A percentile compares a stretch with the other conserved stretches of the same genome.
These are phyloP conservation scores for Alternaria ethzedia DNA, from an alignment of 2,329 filamentous ascomycete genomes.

Conservation along the genomic window DNA sequence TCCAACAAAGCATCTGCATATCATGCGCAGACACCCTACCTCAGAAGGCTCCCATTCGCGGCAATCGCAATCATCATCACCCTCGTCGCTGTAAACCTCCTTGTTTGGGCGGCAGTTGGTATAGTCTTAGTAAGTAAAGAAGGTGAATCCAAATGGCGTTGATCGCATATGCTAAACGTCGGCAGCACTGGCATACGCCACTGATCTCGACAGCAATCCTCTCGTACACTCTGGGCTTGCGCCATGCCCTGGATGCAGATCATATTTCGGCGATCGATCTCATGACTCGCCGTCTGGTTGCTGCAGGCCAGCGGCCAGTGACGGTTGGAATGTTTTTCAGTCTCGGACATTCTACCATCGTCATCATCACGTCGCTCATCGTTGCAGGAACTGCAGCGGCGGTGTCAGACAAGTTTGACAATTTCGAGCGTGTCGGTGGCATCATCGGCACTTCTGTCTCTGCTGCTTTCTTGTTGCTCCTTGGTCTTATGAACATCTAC, in stretches of 20 bases:
- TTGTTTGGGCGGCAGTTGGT: conserved; percentile 65
- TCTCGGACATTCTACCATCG: conserved; percentile 90
- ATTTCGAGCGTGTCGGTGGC: conserved; percentile 79
- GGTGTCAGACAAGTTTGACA: conserved; percentile 78
- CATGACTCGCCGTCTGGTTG: conserved; percentile 88
- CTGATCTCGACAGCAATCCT: conserved; percentile 83
- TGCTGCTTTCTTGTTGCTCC: conserved; percentile 78
- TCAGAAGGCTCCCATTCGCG: conserved; percentile 62
- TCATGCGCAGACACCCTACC: conserved; percentile 60
- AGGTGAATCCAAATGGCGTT: background rate
- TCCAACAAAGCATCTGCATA: conserved; percentile 52
- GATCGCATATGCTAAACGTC: background rate
- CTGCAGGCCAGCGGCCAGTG: conserved; percentile 82
- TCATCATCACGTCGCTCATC: conserved; percentile 86
- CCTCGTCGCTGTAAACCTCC: conserved; percentile 60
- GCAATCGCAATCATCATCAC: conserved; percentile 64
- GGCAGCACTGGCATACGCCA: conserved; percentile 52
- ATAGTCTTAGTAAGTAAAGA: conserved; percentile 59
- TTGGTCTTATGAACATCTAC: conserved; percentile 85
- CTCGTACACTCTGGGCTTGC: conserved; percentile 85
- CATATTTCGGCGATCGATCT: conserved; percentile 92
- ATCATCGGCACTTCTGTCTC: conserved; percentile 91
- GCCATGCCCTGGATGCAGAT: conserved; percentile 97
- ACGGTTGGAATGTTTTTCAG: conserved; percentile 96
- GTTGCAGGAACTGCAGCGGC: conserved; percentile 91